Evolutionary conservation across 169 alveolate species (phyloP).

Genomic region (Pseudocohnilembus persalinus): DNA sequence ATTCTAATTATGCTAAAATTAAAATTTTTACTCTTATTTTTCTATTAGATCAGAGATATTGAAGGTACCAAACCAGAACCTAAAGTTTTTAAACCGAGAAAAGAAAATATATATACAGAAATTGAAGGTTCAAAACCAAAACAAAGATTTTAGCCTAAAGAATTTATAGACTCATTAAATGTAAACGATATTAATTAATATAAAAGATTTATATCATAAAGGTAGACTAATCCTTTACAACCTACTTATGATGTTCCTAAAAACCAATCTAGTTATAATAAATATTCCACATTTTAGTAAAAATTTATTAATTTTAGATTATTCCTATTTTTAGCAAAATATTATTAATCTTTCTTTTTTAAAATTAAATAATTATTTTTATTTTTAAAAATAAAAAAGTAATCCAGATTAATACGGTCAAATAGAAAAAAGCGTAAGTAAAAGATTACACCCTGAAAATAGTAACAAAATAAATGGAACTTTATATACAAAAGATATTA

Average conservation of each 20-base stretch:
- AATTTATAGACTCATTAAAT: background rate
- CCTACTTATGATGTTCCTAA: slow-evolving; percentile 2
- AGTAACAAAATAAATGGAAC: background rate
- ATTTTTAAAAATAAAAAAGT: background rate
- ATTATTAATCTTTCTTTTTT: too few species aligned
- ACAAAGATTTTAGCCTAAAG: slow-evolving; percentile 7
- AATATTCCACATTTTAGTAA: background rate
- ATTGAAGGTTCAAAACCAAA: slow-evolving; percentile 20
- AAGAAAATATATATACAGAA: slow-evolving; percentile 17
- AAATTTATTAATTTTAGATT: background rate
- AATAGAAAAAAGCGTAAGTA: background rate
- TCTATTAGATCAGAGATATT: slow-evolving; percentile 1
- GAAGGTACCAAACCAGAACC: slow-evolving; percentile 22
- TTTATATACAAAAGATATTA: background rate
- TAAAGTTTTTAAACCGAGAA: slow-evolving; percentile 16
- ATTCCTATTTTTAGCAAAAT: too few species aligned
- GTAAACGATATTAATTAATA: slow-evolving; percentile 13
- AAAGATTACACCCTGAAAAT: slow-evolving; percentile 10
- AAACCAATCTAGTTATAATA: background rate
- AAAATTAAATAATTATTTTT: too few species aligned
- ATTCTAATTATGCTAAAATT: too few species aligned
- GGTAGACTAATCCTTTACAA: slow-evolving; percentile 8
- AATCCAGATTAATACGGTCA: background rate
- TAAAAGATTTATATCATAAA: background rate
- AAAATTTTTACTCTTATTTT: background rate